phyloP scores from a whole-genome alignment of 1,284 basidiomycete genomes.

The Ceratobasidium sp. region DNA sequence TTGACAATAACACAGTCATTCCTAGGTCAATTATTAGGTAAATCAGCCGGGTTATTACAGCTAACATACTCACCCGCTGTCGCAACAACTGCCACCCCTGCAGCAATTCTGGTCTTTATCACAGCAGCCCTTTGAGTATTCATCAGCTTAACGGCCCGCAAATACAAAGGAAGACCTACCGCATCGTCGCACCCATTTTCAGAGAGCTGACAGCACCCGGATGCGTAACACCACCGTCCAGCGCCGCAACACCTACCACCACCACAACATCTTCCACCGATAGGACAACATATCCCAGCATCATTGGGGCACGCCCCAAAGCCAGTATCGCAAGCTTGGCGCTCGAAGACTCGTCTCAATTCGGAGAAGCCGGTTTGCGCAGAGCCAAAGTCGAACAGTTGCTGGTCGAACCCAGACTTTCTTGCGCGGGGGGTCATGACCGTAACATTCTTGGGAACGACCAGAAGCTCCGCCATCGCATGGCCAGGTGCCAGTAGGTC shows the following conservation, averaged over 20 bases:
- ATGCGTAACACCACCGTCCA: neutral
- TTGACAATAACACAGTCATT: constrained; percentile 25
- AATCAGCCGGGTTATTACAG: neutral
- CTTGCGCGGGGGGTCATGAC: constrained; percentile 5
- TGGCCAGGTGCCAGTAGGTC: neutral
- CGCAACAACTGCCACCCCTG: constrained; percentile 22
- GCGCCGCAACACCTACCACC: constrained; percentile 15
- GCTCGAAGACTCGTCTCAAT: neutral
- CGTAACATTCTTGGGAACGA: constrained; percentile 9
- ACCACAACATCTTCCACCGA: constrained; percentile 19
- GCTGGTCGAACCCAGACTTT: neutral
- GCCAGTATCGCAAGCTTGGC: neutral
- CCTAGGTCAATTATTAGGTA: neutral
- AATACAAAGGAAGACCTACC: neutral
- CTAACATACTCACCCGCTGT: neutral
- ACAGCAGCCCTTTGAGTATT: constrained; percentile 15
- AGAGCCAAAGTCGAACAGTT: constrained; percentile 26
- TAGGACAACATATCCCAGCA: constrained; percentile 2
- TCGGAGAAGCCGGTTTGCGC: constrained; percentile 24
- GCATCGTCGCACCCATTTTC: constrained; percentile 12
- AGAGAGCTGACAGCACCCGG: neutral
- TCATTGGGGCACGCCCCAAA: constrained; percentile 8
- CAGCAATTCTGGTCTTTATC: constrained; percentile 3
- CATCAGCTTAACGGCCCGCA: neutral
- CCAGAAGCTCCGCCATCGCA: constrained; percentile 1